Conservation (phyloP, 2,329 filamentous ascomycete genomes). For the Phyllosticta paracitricarpa region DNA sequence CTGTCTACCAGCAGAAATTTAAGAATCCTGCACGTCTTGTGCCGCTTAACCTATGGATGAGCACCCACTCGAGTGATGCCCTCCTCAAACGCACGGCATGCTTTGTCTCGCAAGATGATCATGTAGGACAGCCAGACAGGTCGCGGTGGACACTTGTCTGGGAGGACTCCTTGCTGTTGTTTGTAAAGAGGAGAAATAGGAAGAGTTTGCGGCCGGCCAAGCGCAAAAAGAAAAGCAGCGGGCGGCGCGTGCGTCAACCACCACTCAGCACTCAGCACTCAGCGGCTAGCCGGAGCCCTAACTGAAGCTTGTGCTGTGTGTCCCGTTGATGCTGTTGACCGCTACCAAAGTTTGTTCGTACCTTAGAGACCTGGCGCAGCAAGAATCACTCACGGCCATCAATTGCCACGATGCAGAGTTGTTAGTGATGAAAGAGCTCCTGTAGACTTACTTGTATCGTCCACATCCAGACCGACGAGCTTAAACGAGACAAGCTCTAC, state of each 20-base stretch:
- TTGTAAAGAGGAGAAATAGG: not conserved
- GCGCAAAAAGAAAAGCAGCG: not conserved
- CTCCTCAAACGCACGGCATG: conserved; percentile 22
- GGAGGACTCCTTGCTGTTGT: conserved; percentile 22
- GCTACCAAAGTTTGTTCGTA: not conserved
- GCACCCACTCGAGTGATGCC: conserved; percentile 19
- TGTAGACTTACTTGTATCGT: too few relatives aligned
- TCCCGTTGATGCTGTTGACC: not conserved
- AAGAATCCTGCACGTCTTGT: not conserved
- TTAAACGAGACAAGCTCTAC: too few relatives aligned
- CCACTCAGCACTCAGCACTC: not conserved
- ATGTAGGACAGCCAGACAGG: conserved; percentile 5
- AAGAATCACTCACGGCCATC: not conserved
- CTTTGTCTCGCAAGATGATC: conserved; percentile 19
- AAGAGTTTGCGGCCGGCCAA: not conserved
- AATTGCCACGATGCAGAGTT: too few relatives aligned
- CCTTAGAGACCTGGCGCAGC: not conserved
- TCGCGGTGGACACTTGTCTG: conserved; percentile 14
- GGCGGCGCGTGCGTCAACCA: not conserved
- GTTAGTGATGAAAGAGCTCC: too few relatives aligned
- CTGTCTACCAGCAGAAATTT: not conserved
- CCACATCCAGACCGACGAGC: too few relatives aligned
- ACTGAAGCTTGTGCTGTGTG: not conserved
- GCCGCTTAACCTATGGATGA: conserved; percentile 19
- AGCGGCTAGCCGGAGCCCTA: not conserved